Base-by-base conservation (phyloP, 2,329 filamentous ascomycete species). In the Sporothrix globosa region DNA sequence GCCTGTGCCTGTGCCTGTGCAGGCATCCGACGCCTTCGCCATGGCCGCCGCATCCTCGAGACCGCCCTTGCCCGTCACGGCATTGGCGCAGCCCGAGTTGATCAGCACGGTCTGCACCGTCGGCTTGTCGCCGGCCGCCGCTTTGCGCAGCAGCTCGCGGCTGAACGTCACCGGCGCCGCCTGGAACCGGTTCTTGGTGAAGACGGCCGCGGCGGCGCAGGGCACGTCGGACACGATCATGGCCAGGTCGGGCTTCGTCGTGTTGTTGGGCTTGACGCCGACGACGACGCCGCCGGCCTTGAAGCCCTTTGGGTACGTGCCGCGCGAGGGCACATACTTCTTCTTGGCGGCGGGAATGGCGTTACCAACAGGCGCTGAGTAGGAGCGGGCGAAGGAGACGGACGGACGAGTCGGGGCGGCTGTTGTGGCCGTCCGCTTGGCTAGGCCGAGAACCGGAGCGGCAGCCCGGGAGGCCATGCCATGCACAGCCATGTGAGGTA, bases 171-270 rank as follows among this genome's bases (percentile, higher is more conserved):
- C 95, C 5, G 96, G 96, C 13, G 96, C 96, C 21, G 96, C 96
- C 81, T 97, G 94, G 82, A 99, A 99, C 80, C 95, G 94, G 83
- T 99, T 99, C 81, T 93, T 96, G 69, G 96, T 99, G 83, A 98
- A 97, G 60, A 98, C 94, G 7, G 93, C 96, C 0, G 94, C 93
- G 11, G 91, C 94, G 7, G 92, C 87, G 80, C 93, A 97, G 69
- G 94, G 93, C 68, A 85, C 86, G 76, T 97, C 92, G 7, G 96
- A 98, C 21, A 91, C 90, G 74, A 99, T 87, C 74, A 99, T 86
- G 48, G 94, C 93, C 66, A 99, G 87, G 79, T 99, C 96, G 44
- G 95, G 93, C 80, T 94, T 94, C 73, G 88, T 91, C 67, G 92
- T 97, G 82, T 98, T 98, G 74, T 90, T 90, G 17, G 93, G 88